Evolutionary conservation across 2,329 filamentous ascomycete species (phyloP), one percentile per base, ranked within the genome.

Genomic region (Paecilomyces sp.): DNA sequence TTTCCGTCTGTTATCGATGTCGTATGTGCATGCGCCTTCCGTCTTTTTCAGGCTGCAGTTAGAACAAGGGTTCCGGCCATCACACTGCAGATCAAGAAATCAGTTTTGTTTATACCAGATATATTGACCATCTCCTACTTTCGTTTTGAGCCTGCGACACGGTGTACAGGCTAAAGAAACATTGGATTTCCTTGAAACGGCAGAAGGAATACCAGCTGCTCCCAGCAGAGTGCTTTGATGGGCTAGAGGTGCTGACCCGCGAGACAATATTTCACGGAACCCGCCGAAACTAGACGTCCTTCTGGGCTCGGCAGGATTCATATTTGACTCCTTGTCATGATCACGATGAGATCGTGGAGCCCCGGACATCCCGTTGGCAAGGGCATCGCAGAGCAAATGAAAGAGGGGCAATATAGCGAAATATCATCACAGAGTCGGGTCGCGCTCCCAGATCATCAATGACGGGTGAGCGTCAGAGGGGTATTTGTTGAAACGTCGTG

Each of bases 1-100:
- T 56, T 56, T 56, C 13, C 55, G 55, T 28, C 55, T 36, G 55
- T 56, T 56, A 34, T 56, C 55, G 55, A 28, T 24, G 22, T 56
- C 55, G 34, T 56, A 56, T n/a, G 33, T 41, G 33, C 55, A 56
- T 25, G 55, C 30, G 8, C 41, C 33, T 50, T 47, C 55, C 31
- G 34, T 56, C 18, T 41, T 41, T 36, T 36, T 56, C 15, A 34
- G 36, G 28, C 33, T 18, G 25, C 55, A 56, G n/a, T 22, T 56
- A 15, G 55, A 34, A 24, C 55, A 56, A 34, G 55, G 55, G 13
- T 11, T 56, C 22, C 31, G 34, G 33, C 55, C 55, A 24, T 56
- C 33, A 36, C 55, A 56, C 55, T 56, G 36, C 36, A 36, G 33
- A 31, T 55, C 28, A n/a, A 34, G 13, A 18, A 24, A 36, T 56